phyloP scores from a whole-genome alignment of 139 green algal species.

The Pleodorina starrii region DNA sequence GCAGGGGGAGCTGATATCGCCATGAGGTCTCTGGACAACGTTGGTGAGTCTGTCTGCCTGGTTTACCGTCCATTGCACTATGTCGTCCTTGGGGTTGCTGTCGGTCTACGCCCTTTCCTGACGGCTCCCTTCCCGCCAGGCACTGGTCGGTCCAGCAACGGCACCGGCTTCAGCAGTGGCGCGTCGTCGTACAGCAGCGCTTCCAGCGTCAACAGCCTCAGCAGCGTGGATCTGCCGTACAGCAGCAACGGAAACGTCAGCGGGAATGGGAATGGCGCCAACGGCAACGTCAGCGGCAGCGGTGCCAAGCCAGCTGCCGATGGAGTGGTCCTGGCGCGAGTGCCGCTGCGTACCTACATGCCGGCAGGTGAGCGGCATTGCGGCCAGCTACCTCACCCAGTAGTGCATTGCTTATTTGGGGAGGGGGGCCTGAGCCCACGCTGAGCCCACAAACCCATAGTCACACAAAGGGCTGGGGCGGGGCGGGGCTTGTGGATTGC shows the following conservation, averaged over 20 bases:
- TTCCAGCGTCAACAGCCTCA: background rate
- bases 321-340: background rate
- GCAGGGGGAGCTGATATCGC: slow-evolving; percentile 1
- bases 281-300: background rate
- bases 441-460: no score
- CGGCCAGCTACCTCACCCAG: no score
- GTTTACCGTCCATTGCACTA: no score
- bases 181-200: background rate
- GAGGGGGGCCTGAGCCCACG: no score
- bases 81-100: no score
- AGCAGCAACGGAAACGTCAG: slow-evolving; percentile 19
- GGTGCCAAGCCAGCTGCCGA: background rate
- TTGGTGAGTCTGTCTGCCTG: background rate
- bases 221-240: background rate
- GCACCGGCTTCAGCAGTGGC: slow-evolving; percentile 4
- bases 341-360: background rate
- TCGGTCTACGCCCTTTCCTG: no score
- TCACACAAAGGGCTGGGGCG: no score
- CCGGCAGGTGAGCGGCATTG: background rate
- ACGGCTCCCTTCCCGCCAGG: no score
- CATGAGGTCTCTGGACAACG: background rate
- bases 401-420: no score
- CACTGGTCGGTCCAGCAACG: background rate
- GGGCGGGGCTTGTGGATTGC: no score
- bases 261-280: slow-evolving; percentile 11